Evolutionary conservation across 345 rosid species (phyloP).

Genomic region (Eucalyptus cloeziana): DNA sequence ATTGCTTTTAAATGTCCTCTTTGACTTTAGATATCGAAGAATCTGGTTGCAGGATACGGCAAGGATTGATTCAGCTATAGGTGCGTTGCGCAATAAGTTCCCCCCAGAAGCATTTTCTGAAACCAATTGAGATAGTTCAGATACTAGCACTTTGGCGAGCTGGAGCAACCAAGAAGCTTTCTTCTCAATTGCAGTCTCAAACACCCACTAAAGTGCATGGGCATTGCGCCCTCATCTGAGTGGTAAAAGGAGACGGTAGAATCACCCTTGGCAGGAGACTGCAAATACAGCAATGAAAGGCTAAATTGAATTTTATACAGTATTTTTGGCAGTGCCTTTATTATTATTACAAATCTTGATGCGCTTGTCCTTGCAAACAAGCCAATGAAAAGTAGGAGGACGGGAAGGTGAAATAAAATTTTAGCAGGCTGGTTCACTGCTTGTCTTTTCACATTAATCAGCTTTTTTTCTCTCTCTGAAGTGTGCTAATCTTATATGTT

Average conservation of each 20-base stretch:
- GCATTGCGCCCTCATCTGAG: neutral
- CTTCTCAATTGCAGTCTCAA: neutral
- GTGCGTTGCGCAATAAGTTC: slow-evolving; percentile 44
- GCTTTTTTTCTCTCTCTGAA: neutral
- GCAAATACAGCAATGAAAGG: neutral
- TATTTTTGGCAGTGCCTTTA: neutral
- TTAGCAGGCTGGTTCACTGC: neutral
- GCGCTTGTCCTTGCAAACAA: neutral
- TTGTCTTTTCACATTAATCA: neutral
- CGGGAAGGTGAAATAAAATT: neutral
- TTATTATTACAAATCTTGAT: neutral
- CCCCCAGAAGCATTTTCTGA: slow-evolving; percentile 31
- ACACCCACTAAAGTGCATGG: neutral
- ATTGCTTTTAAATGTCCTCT: neutral
- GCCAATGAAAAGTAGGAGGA: neutral
- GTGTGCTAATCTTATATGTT: neutral
- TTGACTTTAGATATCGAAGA: neutral
- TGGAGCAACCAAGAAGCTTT: neutral
- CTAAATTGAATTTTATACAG: neutral
- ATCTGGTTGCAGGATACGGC: slow-evolving; percentile 31
- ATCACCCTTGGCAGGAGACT: neutral
- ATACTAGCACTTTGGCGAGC: neutral
- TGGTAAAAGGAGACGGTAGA: neutral
- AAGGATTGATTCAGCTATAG: slow-evolving; percentile 41
- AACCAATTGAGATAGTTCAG: neutral